Evolutionary conservation across 2,329 filamentous ascomycete species (phyloP).

Genomic region (Cryphonectria radicalis): DNA sequence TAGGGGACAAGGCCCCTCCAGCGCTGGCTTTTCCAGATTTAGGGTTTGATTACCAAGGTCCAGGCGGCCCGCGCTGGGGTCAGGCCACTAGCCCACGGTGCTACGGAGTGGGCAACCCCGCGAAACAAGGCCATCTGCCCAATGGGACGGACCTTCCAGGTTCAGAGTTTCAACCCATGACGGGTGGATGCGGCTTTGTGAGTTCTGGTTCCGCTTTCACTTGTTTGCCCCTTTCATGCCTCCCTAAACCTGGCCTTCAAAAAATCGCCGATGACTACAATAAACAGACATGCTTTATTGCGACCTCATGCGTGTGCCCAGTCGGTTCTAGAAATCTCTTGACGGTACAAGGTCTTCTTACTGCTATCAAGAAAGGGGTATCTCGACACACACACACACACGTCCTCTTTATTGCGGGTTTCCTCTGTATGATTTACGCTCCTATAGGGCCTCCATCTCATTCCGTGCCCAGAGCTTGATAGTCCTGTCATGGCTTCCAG

Average conservation of each 20-base stretch:
- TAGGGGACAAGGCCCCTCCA: not conserved
- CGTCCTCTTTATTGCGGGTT: not conserved
- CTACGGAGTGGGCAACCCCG: slow-evolving; percentile 11
- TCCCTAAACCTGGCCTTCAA: not conserved
- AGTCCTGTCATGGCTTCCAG: slow-evolving; percentile 90
- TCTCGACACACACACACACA: slow-evolving; percentile 11
- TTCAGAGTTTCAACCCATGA: not conserved
- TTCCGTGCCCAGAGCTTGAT: slow-evolving; percentile 96
- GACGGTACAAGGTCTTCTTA: too few relatives aligned
- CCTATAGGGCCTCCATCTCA: slow-evolving; percentile 46
- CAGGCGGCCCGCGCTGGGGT: slow-evolving; percentile 4
- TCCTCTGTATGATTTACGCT: not conserved
- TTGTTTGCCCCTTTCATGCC: not conserved
- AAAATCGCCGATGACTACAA: not conserved
- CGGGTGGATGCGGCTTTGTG: not conserved
- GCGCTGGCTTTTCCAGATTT: not conserved
- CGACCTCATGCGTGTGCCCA: too few relatives aligned
- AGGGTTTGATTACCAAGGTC: slow-evolving; percentile 1
- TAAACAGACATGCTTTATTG: not conserved
- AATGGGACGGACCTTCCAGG: slow-evolving; percentile 3
- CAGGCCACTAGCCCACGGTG: not conserved
- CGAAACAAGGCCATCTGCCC: not conserved
- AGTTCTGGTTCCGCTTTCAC: not conserved
- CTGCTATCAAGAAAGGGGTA: slow-evolving; percentile 5
- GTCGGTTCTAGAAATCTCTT: not conserved